Conservation (phyloP, 495 filamentous ascomycete species). For the Aspergillus heteromorphus region DNA sequence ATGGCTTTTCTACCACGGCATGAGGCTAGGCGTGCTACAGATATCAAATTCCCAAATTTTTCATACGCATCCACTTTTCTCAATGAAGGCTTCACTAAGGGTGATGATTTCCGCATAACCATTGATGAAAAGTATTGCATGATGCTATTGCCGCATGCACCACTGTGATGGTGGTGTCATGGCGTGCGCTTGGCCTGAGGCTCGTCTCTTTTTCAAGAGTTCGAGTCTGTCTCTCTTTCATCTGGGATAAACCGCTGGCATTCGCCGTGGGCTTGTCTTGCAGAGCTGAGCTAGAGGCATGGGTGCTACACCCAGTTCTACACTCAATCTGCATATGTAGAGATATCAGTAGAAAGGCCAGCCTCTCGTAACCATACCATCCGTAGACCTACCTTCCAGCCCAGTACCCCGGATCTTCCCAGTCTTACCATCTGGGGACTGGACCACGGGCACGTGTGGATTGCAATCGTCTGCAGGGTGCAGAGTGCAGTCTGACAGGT, state of each 20-base stretch:
- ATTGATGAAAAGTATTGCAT: slow-evolving; percentile 39
- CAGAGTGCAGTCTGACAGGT: too few relatives aligned
- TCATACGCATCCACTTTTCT: slow-evolving; percentile 39
- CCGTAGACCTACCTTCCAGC: not conserved
- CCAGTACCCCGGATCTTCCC: not conserved
- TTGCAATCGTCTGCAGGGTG: too few relatives aligned
- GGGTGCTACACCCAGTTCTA: not conserved
- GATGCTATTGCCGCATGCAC: slow-evolving; percentile 12
- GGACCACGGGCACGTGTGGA: not conserved
- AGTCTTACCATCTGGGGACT: not conserved
- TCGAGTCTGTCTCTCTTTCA: not conserved
- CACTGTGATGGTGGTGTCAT: not conserved
- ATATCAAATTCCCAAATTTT: slow-evolving; percentile 38
- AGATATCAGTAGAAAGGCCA: not conserved
- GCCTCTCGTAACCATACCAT: not conserved
- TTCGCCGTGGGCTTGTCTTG: not conserved
- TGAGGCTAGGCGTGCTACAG: slow-evolving; percentile 43
- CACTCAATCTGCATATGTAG: not conserved
- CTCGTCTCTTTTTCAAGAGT: not conserved
- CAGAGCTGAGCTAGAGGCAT: not conserved
- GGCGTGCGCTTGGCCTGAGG: slow-evolving; percentile 1
- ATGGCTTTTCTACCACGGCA: slow-evolving; percentile 35
- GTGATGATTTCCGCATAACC: slow-evolving; percentile 47
- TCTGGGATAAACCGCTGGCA: not conserved
- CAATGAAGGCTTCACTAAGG: slow-evolving; percentile 47